A percentile compares a stretch with the other conserved stretches of the same genome.
These are phyloP conservation scores for Neurospora sp. DNA, from an alignment of 495 filamentous ascomycete species.

Conservation along the genomic window DNA sequence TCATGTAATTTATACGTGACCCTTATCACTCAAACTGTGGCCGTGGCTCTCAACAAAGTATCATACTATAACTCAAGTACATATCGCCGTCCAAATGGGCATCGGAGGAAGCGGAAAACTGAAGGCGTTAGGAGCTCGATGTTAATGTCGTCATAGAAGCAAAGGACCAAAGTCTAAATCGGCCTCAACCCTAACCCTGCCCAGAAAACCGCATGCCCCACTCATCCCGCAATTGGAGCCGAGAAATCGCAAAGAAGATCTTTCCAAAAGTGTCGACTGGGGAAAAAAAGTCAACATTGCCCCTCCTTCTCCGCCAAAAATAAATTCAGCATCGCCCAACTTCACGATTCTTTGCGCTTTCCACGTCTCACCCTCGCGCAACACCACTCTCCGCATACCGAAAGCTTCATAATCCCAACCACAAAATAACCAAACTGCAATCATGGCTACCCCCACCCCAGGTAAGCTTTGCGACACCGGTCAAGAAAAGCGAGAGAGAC, in stretches of 20 bases:
- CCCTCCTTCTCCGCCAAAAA: not conserved
- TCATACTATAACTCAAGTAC: not conserved
- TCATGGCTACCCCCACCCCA: constrained; percentile 7
- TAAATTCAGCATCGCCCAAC: not conserved
- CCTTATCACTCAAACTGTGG: not conserved
- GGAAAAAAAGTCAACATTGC: not conserved
- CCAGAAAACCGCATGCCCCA: not conserved
- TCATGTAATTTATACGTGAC: not conserved
- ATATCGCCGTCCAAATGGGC: not conserved
- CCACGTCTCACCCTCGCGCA: not conserved
- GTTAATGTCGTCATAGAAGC: not conserved
- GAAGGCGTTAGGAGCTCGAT: not conserved
- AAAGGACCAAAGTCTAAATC: not conserved
- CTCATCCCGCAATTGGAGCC: not conserved
- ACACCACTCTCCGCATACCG: not conserved
- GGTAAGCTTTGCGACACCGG: constrained; percentile 2
- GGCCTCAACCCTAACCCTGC: not conserved
- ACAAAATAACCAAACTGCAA: not conserved
- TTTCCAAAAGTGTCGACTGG: constrained; percentile 2
- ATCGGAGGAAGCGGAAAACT: not conserved
- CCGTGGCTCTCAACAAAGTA: not conserved
- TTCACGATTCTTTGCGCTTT: not conserved
- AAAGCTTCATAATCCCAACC: not conserved
- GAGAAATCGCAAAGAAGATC: constrained; percentile 1
- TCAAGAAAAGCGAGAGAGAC: not conserved